Conservation (phyloP, 2,329 filamentous ascomycete genomes). For the Clonostachys rhizophaga region DNA sequence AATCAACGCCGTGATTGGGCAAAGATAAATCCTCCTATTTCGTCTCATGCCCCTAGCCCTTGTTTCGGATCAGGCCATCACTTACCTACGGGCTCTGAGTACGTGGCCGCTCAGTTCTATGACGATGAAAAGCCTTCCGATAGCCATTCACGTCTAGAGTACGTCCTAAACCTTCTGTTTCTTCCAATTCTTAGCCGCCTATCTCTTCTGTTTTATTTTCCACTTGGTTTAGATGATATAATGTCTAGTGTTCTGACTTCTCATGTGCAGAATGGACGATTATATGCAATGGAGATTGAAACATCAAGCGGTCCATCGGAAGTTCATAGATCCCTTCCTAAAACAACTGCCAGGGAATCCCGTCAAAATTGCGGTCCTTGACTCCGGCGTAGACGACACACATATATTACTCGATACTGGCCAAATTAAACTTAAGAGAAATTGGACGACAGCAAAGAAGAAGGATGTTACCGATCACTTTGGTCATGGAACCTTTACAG, state of each 20-base stretch:
- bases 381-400: conserved; percentile 3
- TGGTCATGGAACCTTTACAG: conserved; percentile 5
- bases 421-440: conserved; percentile 1
- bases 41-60: no score
- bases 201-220: no score
- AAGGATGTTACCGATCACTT: not conserved
- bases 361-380: conserved; percentile 5
- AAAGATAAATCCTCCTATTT: no score
- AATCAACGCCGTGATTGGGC: no score
- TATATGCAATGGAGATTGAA: not conserved
- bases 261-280: not conserved
- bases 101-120: not conserved
- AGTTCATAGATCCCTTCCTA: not conserved
- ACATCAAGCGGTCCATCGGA: conserved; percentile 1
- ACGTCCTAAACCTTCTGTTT: not conserved
- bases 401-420: not conserved
- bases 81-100: not conserved
- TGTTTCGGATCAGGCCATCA: no score
- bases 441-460: not conserved
- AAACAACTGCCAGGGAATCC: not conserved
- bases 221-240: no score
- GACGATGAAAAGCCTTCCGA: not conserved
- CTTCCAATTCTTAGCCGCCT: no score
- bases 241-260: not conserved
- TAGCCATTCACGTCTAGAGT: not conserved